Base-by-base conservation (phyloP, 768 basidiomycete genomes). In the Kwoniella mangroviensis region DNA sequence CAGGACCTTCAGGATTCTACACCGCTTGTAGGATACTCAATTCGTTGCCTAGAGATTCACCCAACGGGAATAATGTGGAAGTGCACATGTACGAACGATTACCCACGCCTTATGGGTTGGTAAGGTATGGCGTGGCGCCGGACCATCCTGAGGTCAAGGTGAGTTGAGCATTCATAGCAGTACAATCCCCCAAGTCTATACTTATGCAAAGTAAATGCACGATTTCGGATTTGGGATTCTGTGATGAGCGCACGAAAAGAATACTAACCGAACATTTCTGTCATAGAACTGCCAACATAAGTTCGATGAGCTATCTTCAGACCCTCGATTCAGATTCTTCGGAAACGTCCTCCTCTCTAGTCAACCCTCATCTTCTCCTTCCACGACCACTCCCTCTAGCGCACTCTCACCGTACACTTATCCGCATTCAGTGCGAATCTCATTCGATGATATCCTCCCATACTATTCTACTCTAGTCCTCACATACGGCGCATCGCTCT, bases 91-190 rank as follows among this genome's bases (percentile, higher is more conserved):
- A 89, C 81, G 96, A 99, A 84, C 87, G 93, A 42, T 86, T 96
- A 12, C 98, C 95, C 88, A 90, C 93, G 34, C 96, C 96, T 12
- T 92, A 97, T 79, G 97, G 97, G 0, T 87, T 98, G 1, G 94
- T 97, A 3, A 86, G 97, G 55, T 99, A 95, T 78, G 95, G 97
- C 0, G 95, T 99, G 15, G 96, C 97, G 12, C 96, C 96, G 54
- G 96, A 98, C 84, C 96, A 98, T 83, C 94, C 97, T 11, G 96
- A 98, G 85, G 95, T 98, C 83, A 99, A 98, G 88, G 96, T 88
- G 75, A 53, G 81, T 77, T 60, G 28, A 21, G 6, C 22, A 28
- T 22, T 28, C 34, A 34, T 34, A 7, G 34, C 34, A 7, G 34
- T 34, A 34, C 34, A 34, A 34, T 34, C 34, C 34, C 34, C 1